Evolutionary conservation across 495 filamentous ascomycete genomes (phyloP), one percentile per base, ranked within the genome.

Genomic region (Xylaria venustula): DNA sequence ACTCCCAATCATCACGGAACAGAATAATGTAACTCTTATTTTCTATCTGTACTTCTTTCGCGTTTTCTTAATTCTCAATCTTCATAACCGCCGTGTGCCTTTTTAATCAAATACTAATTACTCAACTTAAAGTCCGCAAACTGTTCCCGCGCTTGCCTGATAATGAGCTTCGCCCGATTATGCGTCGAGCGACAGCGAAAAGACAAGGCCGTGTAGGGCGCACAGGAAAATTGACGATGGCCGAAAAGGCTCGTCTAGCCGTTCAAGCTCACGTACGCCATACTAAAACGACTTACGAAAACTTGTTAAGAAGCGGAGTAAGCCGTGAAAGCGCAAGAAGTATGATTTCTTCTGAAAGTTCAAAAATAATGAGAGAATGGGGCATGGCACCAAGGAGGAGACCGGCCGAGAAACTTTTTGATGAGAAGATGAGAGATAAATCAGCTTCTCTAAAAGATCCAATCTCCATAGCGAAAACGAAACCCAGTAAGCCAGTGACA

Each of bases 211-310:
- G 76, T 26, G 73, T 79, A 1, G 77, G 76, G 0, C 58, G 75
- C 46, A 72, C 69, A 0, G 54, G 49, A 7, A 72, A 20, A 45
- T n/a, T 71, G 3, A 54, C 63, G 4, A 19, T 75, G 34, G 51
- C 64, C 9, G 54, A 71, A 23, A 75, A 71, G 54, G 75, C 69
- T 7, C 59, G 36, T 44, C 60, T 78, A 7, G 76, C 73, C 11
- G 72, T 73, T 14, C 60, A 64, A 3, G 73, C 77, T 2, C 67
- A 80, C 34, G 72, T 77, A 20, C 64, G 77, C 14, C 76, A 79
- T 45, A 17, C 49, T 2, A 68, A 78, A 26, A 80, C 76, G 4
- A 36, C 68, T 1, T 80, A 80, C 23, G 73, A 79, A 2, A 14
- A 34, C 32, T 34, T 73, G 23, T 52, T 78, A 17, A 59, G 41